Conservation (phyloP, 2,329 filamentous ascomycete genomes). For the Epichloe bromicola region DNA sequence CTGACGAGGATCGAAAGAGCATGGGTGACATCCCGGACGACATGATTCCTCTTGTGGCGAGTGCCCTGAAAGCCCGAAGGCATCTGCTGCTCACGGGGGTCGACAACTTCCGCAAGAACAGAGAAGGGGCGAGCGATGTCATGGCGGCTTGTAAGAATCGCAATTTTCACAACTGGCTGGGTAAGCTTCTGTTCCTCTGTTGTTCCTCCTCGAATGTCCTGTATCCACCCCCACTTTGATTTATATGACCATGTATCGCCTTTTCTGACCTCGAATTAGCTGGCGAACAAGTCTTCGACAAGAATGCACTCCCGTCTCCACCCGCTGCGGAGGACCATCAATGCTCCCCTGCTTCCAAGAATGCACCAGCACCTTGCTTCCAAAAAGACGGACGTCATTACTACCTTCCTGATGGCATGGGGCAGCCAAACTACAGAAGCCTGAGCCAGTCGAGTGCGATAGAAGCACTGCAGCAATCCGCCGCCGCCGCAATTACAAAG, state of each 20-base stretch:
- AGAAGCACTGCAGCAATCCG: slow-evolving; percentile 17
- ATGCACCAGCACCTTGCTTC: slow-evolving; percentile 10
- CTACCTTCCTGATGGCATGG: slow-evolving; percentile 9
- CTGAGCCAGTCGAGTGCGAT: slow-evolving; percentile 3
- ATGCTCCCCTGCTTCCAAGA: slow-evolving; percentile 9
- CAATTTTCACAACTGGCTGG: slow-evolving; percentile 24
- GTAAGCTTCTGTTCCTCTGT: slow-evolving; percentile 12
- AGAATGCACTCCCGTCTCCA: slow-evolving; percentile 17
- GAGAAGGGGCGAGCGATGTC: slow-evolving; percentile 10
- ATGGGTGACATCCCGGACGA: slow-evolving; percentile 19
- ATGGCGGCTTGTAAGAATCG: slow-evolving; percentile 13
- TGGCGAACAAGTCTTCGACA: slow-evolving; percentile 14
- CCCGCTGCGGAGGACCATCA: slow-evolving; percentile 10
- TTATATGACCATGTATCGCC: too few relatives aligned
- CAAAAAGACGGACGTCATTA: slow-evolving; percentile 14
- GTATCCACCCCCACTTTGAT: too few relatives aligned
- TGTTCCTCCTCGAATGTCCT: neutral
- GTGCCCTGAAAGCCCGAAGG: slow-evolving; percentile 21
- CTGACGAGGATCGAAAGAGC: slow-evolving; percentile 13
- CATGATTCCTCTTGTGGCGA: slow-evolving; percentile 17
- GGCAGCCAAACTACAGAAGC: neutral
- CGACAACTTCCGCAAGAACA: slow-evolving; percentile 4
- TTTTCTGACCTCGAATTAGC: slow-evolving; percentile 10
- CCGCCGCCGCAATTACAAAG: slow-evolving; percentile 11
- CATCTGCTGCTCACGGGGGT: slow-evolving; percentile 12